Conservation (phyloP, 805 yeast genomes). For the Myxozyma mucilagina region DNA sequence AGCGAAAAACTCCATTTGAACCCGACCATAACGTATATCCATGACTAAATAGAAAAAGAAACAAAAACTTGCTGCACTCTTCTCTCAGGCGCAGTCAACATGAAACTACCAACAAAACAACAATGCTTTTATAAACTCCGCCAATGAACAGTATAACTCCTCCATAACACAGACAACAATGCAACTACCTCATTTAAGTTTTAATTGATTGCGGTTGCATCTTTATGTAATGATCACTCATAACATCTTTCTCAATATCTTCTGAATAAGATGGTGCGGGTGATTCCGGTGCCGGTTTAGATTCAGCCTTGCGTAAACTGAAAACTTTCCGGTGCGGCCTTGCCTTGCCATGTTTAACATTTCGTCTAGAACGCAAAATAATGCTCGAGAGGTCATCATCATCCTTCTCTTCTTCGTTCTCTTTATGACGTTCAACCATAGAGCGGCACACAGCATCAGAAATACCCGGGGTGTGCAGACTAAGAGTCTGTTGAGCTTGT, state of each 20-base stretch:
- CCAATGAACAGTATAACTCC: not conserved
- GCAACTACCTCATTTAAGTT: not conserved
- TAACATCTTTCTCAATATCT: not conserved
- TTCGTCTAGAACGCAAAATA: conserved; percentile 28
- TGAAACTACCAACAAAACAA: not conserved
- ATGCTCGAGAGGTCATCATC: conserved; percentile 29
- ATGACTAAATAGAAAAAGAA: not conserved
- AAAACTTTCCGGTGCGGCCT: conserved; percentile 24
- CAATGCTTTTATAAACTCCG: not conserved
- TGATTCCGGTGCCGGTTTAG: not conserved
- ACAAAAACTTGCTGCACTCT: not conserved
- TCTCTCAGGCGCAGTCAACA: not conserved
- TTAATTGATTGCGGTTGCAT: conserved; percentile 9
- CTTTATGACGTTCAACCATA: conserved; percentile 27
- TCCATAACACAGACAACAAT: not conserved
- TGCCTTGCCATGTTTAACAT: conserved; percentile 21
- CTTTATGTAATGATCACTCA: not conserved
- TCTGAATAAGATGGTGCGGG: conserved; percentile 7
- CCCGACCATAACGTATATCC: not conserved
- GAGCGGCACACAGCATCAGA: conserved; percentile 61
- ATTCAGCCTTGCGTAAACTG: conserved; percentile 17
- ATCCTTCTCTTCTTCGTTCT: conserved; percentile 24
- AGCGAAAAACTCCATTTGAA: not conserved
- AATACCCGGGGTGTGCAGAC: conserved; percentile 62
- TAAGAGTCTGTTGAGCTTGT: conserved; percentile 76